phyloP scores from a whole-genome alignment of 495 filamentous ascomycete species.

The Aspergillus bridgeri region DNA sequence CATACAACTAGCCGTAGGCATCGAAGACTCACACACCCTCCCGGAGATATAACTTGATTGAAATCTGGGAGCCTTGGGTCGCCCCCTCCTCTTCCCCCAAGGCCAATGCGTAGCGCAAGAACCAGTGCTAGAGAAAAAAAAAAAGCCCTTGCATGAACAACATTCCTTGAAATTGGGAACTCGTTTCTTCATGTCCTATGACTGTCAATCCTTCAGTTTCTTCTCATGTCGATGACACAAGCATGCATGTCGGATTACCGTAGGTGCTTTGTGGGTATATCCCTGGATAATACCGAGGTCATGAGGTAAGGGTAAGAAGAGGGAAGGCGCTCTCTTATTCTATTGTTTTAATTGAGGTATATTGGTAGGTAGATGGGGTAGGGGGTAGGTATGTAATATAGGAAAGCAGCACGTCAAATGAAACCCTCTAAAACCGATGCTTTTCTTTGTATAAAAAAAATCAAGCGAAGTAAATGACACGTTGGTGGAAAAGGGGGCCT shows the following conservation, averaged over 20 bases:
- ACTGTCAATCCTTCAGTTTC: neutral
- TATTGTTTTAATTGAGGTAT: neutral
- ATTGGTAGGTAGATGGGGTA: neutral
- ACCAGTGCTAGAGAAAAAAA: neutral
- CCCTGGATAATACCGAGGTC: neutral
- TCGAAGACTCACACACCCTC: too few species aligned
- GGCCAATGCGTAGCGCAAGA: too few species aligned
- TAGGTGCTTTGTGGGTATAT: neutral
- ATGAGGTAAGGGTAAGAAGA: neutral
- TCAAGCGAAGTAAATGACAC: slow-evolving; percentile 37
- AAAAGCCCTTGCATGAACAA: neutral
- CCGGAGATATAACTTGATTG: neutral
- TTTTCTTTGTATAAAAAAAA: slow-evolving; percentile 30
- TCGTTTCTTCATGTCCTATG: neutral
- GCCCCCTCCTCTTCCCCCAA: too few species aligned
- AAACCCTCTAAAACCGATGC: slow-evolving; percentile 32
- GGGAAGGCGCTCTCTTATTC: neutral
- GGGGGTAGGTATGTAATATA: slow-evolving; percentile 1
- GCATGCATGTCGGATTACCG: neutral
- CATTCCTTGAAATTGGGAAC: neutral
- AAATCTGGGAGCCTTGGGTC: neutral
- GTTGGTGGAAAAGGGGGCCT: slow-evolving; percentile 17
- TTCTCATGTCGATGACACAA: neutral
- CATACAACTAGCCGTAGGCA: neutral
- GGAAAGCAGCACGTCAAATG: slow-evolving; percentile 1